Percentiles rank a stretch among this genome's conserved stretches.
Conservation (phyloP, 2,329 filamentous ascomycete genomes). For the Fusarium metavorans region DNA sequence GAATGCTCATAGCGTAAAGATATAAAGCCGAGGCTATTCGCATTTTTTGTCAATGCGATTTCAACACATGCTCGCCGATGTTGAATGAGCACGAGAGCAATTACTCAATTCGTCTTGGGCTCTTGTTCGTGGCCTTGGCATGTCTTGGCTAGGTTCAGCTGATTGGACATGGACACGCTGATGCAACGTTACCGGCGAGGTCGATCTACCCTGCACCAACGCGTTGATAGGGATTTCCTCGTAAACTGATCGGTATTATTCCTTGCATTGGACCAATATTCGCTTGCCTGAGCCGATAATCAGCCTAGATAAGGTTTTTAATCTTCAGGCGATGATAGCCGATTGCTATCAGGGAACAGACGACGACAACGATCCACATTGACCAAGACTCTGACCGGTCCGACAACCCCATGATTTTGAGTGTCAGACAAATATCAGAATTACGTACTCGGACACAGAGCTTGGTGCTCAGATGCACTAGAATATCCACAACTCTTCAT, state of each 20-base stretch:
- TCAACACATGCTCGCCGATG: neutral
- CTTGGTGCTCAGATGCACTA: neutral
- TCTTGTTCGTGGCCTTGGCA: neutral
- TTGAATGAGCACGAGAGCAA: neutral
- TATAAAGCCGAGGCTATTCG: neutral
- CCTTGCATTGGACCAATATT: neutral
- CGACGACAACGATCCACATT: neutral
- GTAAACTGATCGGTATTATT: neutral
- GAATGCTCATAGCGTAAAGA: neutral
- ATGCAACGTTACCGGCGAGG: neutral
- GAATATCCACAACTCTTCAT: neutral
- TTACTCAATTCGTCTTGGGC: neutral
- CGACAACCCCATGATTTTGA: neutral
- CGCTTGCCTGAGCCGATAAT: neutral
- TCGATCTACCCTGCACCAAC: neutral
- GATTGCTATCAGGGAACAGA: neutral
- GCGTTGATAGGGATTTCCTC: neutral
- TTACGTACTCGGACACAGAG: neutral
- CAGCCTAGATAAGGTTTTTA: neutral
- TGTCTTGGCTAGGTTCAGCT: neutral
- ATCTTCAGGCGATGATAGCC: neutral
- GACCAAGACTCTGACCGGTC: neutral
- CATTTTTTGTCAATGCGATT: neutral
- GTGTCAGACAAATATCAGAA: neutral
- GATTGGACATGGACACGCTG: neutral